Evolutionary conservation across 768 basidiomycete genomes (phyloP).

Genomic region (Trametes elegans): DNA sequence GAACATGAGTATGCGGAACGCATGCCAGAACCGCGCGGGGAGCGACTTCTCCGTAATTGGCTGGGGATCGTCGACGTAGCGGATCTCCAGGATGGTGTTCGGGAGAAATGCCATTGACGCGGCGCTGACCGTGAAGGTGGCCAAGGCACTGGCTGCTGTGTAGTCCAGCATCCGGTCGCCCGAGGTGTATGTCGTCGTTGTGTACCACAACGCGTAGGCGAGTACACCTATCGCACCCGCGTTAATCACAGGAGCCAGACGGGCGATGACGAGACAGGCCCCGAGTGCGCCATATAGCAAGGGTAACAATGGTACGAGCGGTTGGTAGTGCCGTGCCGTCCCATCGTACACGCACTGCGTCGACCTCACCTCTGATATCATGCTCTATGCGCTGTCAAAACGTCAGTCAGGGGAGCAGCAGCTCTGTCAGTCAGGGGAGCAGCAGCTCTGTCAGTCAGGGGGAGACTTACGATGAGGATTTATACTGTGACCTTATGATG

Average conservation of each 20-base stretch:
- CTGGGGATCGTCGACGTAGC: not conserved
- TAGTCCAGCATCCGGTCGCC: not conserved
- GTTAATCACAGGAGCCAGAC: not conserved
- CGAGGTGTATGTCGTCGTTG: not conserved
- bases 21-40: not conserved
- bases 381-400: no score
- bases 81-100: constrained; percentile 3
- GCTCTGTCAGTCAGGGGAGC: no score
- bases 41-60: not conserved
- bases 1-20: constrained; percentile 1
- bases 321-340: no score
- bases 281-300: not conserved
- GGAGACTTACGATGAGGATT: no score
- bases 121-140: not conserved
- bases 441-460: no score
- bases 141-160: not conserved
- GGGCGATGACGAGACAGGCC: not conserved
- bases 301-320: no score
- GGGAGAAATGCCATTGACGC: not conserved
- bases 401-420: no score
- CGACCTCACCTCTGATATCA: no score
- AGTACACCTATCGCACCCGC: not conserved
- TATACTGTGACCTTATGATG: no score
- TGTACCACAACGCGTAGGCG: not conserved
- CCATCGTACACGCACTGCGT: no score